These are phyloP conservation scores for Caloboletus inedulis DNA, from an alignment of 1,284 basidiomycete genomes.

Conservation along the genomic window DNA sequence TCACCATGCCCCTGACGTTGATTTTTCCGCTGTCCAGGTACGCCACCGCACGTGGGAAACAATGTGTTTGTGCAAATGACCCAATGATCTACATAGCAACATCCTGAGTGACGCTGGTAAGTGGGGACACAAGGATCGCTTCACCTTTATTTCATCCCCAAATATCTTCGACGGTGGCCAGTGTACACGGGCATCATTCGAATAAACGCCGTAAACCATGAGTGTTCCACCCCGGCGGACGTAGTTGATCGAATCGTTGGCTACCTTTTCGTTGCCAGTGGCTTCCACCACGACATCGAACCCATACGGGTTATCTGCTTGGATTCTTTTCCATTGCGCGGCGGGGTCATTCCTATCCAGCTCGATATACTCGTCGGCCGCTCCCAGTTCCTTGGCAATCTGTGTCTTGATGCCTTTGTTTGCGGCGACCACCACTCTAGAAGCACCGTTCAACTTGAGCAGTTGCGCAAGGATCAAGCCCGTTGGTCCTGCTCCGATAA, in stretches of 20 bases:
- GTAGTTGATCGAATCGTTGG: slow-evolving; percentile 76
- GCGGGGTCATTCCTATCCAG: slow-evolving; percentile 69
- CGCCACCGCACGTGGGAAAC: slow-evolving; percentile 81
- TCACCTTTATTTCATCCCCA: slow-evolving; percentile 74
- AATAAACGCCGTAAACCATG: slow-evolving; percentile 69
- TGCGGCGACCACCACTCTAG: slow-evolving; percentile 70
- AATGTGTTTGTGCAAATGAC: slow-evolving; percentile 79
- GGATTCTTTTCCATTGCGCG: slow-evolving; percentile 71
- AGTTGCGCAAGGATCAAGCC: slow-evolving; percentile 83
- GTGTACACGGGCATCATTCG: slow-evolving; percentile 67
- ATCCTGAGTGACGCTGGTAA: not conserved
- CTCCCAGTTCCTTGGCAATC: slow-evolving; percentile 70
- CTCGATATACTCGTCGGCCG: slow-evolving; percentile 77
- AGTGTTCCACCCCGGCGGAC: slow-evolving; percentile 73
- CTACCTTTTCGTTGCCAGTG: slow-evolving; percentile 75
- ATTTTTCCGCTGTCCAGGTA: slow-evolving; percentile 83
- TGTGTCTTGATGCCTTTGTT: slow-evolving; percentile 84
- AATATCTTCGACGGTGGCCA: slow-evolving; percentile 85
- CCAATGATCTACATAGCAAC: slow-evolving; percentile 63
- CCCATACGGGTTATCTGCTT: slow-evolving; percentile 73
- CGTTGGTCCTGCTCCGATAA: slow-evolving; percentile 76
- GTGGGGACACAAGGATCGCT: slow-evolving; percentile 11
- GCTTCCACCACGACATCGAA: slow-evolving; percentile 88
- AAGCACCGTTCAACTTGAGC: slow-evolving; percentile 77
- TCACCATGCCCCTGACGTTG: slow-evolving; percentile 76